Percentiles rank a stretch among this genome's conserved stretches.
Evolutionary conservation across 257 asterid species (phyloP).

Genomic region (Capsicum baccatum): DNA sequence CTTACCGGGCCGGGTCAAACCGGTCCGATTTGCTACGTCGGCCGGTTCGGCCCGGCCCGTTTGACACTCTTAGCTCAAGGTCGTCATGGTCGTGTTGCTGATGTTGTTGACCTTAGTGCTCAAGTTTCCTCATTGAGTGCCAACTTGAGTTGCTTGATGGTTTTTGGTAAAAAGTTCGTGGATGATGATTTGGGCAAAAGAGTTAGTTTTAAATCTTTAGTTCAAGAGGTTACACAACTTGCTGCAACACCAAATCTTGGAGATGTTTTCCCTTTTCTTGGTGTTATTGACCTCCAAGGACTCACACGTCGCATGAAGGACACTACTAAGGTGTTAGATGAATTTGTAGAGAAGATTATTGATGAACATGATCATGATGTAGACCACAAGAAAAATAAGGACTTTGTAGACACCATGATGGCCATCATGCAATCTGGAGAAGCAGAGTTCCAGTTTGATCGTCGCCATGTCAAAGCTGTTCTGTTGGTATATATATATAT

Average conservation of each 20-base stretch:
- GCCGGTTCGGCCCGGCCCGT: too few species aligned
- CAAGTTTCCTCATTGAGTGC: conserved; percentile 41
- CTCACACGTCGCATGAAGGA: conserved; percentile 39
- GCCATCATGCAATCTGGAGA: conserved; percentile 47
- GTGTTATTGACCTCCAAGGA: too few species aligned
- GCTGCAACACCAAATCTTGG: too few species aligned
- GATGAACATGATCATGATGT: conserved; percentile 45
- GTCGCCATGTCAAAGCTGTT: conserved; percentile 55
- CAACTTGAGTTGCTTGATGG: conserved; percentile 59
- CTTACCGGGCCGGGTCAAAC: too few species aligned
- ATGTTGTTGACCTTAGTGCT: conserved; percentile 45
- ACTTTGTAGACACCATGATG: conserved; percentile 57
- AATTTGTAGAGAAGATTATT: conserved; percentile 54
- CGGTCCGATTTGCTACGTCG: too few species aligned
- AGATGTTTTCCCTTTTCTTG: too few species aligned
- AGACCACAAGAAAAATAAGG: conserved; percentile 33
- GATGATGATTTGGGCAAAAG: conserved; percentile 53
- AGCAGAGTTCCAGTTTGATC: conserved; percentile 46
- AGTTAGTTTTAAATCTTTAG: too few species aligned
- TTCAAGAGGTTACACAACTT: too few species aligned
- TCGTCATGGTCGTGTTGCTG: background rate
- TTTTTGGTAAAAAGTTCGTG: conserved; percentile 55
- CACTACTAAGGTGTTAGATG: conserved; percentile 43
- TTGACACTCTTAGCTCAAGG: too few species aligned
- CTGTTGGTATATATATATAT: conserved; percentile 47